Base-by-base conservation (phyloP, 306 rosid genomes). In the Ceratonia siliqua region DNA sequence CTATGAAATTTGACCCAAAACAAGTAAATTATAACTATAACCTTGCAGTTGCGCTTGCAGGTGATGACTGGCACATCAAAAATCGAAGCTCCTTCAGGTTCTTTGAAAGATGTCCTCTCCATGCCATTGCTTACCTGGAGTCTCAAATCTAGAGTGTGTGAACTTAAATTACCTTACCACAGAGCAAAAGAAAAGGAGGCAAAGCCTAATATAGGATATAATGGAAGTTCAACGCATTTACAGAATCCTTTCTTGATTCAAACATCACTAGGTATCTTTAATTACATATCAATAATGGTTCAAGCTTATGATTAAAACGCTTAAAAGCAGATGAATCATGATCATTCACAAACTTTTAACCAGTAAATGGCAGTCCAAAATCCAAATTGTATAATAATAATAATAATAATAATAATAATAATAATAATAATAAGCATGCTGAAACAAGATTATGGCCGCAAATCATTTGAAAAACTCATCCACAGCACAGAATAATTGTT, bases 21-120 rank as follows among this genome's bases (percentile, higher is more conserved):
- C 32, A 74, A 13, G 73, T 17, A 8, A 21, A 59, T 79, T 41
- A 81, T 49, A 54, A 30, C 28, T n/a, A 74, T 48, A 56, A 92
- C 99, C 98, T 94, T 85, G 96, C 61, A 35, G 96, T 15, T 3
- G 93, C 81, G 87, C 99, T 94, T 48, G 96, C 88, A 43, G 97
- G 95, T 36, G 97, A 94, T 15, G 94, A 68, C 82, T 94, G 98
- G 81, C 99, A 94, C 82, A 94, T 86, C 57, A 91, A 83, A 84
- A 94, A 77, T 63, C 97, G 87, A 46, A 94, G 87, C 91, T 94
- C 98, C 87, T 90, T 94, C 73, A 92, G 78, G 81, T 85, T 92
- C 80, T 66, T 82, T 14, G 95, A 87, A 27, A 94, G 80, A 13
- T 82, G 81, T 73, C 90, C 95, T 77, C 97, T 90, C 99, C 97